Evolutionary conservation across 257 asterid species (phyloP).

Genomic region (Agastache rugosa): DNA sequence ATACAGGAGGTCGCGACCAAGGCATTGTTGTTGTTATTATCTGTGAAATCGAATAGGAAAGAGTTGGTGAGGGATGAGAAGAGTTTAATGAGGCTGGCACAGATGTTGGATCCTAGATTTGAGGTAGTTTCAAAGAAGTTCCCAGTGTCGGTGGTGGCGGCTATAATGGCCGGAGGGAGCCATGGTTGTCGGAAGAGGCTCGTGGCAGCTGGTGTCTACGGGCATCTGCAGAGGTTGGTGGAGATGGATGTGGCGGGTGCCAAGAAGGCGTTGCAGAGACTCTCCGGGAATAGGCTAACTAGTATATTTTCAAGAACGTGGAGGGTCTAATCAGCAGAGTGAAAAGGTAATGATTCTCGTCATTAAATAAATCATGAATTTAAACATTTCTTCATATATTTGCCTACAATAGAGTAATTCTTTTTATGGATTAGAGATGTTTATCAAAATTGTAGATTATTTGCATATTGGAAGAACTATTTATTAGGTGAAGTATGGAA

Average conservation of each 20-base stretch:
- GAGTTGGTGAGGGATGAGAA: slow-evolving; percentile 87
- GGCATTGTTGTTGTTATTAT: slow-evolving; percentile 68
- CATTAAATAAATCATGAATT: slow-evolving; percentile 6
- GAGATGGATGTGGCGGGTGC: slow-evolving; percentile 84
- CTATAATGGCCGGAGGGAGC: slow-evolving; percentile 91
- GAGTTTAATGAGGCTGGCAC: slow-evolving; percentile 73
- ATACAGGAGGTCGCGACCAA: slow-evolving; percentile 83
- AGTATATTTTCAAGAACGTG: slow-evolving; percentile 74
- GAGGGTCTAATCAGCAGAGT: slow-evolving; percentile 59
- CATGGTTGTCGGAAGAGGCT: slow-evolving; percentile 85
- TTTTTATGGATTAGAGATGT: slow-evolving; percentile 5
- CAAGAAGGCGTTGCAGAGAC: slow-evolving; percentile 86
- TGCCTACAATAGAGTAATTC: neutral
- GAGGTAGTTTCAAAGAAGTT: slow-evolving; percentile 72
- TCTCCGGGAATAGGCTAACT: slow-evolving; percentile 81
- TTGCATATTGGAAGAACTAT: slow-evolving; percentile 31
- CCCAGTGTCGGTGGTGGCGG: slow-evolving; percentile 83
- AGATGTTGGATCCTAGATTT: slow-evolving; percentile 76
- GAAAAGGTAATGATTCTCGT: slow-evolving; percentile 50
- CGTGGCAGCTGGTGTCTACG: slow-evolving; percentile 68
- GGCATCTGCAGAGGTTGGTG: slow-evolving; percentile 74
- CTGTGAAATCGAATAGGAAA: slow-evolving; percentile 76
- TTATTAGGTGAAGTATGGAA: slow-evolving; percentile 29
- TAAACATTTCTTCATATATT: neutral
- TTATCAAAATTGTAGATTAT: slow-evolving; percentile 24